Evolutionary conservation across 345 rosid genomes (phyloP), one percentile per base, ranked within the genome.

Genomic region (Psidium guajava): DNA sequence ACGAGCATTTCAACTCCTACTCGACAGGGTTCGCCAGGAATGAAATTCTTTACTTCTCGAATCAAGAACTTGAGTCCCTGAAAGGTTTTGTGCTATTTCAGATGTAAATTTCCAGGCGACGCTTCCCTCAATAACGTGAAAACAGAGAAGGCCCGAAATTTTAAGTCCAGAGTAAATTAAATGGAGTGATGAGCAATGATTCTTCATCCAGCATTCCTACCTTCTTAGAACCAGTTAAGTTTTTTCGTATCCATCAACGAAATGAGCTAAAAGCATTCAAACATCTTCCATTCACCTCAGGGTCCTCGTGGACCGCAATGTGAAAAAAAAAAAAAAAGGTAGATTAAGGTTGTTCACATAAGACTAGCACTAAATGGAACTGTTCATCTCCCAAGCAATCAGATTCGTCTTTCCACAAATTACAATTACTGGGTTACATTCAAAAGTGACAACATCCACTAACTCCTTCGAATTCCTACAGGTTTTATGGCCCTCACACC

Each of bases 401-500:
- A 1, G 47, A 18, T 69, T 36, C 47, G 18, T 32, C 80, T 69
- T 61, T 16, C 20, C 14, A 36, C 47, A 36, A 32, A 5, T 69
- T 36, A 69, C 25, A 4, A 36, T 36, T 18, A 69, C 7, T 18
- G 18, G 47, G 28, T 36, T 36, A 69, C 80, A 36, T 36, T 36
- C 24, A 4, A 36, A 36, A 69, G 80, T 20, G 25, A 69, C 80
- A 36, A 36, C 80, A 69, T 36, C 5, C 80, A 36, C 6, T 36
- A 36, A 8, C 77, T 64, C 75, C 8, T 28, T 28, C 32, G 32
- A 59, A 64, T 28, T 64, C 75, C 75, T 18, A 15, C 42, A 6
- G 28, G 75, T 64, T 75, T 54, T 53, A 20, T n/a, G 20, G 54
- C 74, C 89, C 75, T 91, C 88, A 93, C 84, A 90, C 92, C 85